Evolutionary conservation across 805 yeast genomes (phyloP).

Genomic region (Sungouiella thailandica): DNA sequence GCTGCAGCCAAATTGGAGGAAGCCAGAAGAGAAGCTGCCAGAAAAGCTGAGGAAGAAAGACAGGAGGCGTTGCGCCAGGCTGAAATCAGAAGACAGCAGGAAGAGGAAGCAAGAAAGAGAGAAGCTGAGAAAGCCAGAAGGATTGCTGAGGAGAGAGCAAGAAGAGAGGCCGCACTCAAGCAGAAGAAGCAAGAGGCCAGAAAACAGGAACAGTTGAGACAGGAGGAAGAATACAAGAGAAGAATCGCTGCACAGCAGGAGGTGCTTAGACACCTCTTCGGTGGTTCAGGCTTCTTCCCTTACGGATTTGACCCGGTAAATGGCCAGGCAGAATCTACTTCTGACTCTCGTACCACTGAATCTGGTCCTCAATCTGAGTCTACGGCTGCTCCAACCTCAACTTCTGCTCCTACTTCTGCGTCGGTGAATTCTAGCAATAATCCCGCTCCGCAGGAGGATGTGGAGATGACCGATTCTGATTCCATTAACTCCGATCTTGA

Average conservation of each 20-base stretch:
- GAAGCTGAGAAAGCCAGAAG: constrained; percentile 6
- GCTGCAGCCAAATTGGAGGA: constrained; percentile 6
- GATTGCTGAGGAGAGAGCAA: constrained; percentile 10
- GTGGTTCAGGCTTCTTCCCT: constrained; percentile 1
- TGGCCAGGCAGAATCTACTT: too few species aligned
- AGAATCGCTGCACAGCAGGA: constrained; percentile 15
- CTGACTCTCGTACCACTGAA: too few species aligned
- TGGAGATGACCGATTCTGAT: constrained; percentile 3
- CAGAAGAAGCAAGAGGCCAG: constrained; percentile 6
- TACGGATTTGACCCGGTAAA: not conserved
- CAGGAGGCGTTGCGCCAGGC: constrained; percentile 6
- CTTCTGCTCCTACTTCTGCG: not conserved
- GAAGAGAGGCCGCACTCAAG: constrained; percentile 9
- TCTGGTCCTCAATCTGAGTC: not conserved
- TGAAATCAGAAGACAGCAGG: constrained; percentile 1
- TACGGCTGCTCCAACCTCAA: not conserved
- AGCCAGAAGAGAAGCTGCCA: constrained; percentile 5
- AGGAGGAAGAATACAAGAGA: constrained; percentile 2
- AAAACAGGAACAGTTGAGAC: constrained; percentile 1
- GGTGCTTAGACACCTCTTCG: constrained; percentile 10
- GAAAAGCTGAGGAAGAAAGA: constrained; percentile 6
- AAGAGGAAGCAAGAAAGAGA: too few species aligned
- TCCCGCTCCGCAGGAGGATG: not conserved
- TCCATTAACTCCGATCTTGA: constrained; percentile 9
- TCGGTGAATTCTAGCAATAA: not conserved